phyloP scores from a whole-genome alignment of 805 yeast species.

The Ascoidea asiatica region DNA sequence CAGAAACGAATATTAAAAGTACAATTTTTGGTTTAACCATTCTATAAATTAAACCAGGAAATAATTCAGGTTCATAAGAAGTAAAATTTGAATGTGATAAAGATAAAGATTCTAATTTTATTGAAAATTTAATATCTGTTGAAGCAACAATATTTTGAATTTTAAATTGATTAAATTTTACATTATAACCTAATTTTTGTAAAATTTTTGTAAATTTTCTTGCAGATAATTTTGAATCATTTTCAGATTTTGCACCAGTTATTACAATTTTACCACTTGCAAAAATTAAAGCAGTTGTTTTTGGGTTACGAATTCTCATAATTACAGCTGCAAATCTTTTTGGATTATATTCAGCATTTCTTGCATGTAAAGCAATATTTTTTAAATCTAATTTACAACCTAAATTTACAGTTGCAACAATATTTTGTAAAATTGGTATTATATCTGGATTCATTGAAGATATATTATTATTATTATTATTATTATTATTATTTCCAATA shows the following conservation, averaged over 20 bases:
- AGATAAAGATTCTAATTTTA: conserved; percentile 92
- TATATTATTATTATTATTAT: conserved; percentile 47
- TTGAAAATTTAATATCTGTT: conserved; percentile 97
- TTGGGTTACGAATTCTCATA: conserved; percentile 98
- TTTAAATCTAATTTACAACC: conserved; percentile 93
- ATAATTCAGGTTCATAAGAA: conserved; percentile 94
- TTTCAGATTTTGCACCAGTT: conserved; percentile 98
- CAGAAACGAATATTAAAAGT: conserved; percentile 86
- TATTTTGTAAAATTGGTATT: conserved; percentile 86
- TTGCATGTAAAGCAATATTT: conserved; percentile 95
- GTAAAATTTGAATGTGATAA: conserved; percentile 98
- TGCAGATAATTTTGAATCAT: conserved; percentile 95
- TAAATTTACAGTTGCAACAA: conserved; percentile 93
- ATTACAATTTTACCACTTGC: conserved; percentile 99
- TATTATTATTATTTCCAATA: no score
- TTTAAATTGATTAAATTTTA: conserved; percentile 95
- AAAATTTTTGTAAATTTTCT: conserved; percentile 96
- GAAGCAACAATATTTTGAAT: conserved; percentile 97
- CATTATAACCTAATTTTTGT: conserved; percentile 94
- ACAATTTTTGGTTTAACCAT: conserved; percentile 99
- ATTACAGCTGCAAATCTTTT: conserved; percentile 96
- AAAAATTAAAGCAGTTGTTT: conserved; percentile 92
- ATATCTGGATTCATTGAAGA: conserved; percentile 88
- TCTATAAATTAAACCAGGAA: conserved; percentile 96
- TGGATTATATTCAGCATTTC: conserved; percentile 98